Evolutionary conservation across 495 filamentous ascomycete species (phyloP).

Genomic region (Aspergillus cristatus): DNA sequence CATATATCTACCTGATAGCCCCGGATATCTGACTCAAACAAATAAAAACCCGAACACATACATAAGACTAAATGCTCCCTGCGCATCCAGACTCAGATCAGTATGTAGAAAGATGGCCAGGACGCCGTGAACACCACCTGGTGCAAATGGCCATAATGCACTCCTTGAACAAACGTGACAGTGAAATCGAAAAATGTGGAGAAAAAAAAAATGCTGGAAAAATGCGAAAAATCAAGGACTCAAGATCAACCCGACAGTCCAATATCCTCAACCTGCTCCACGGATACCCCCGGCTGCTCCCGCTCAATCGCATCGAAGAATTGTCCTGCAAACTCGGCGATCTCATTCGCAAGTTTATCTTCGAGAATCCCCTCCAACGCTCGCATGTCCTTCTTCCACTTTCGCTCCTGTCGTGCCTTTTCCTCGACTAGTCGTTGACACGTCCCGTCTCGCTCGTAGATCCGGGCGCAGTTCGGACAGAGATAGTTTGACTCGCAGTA

Average conservation of each 20-base stretch:
- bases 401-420: constrained; percentile 28
- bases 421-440: constrained; percentile 38
- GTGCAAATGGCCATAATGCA: too few species aligned
- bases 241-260: too few species aligned
- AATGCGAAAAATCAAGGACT: too few species aligned
- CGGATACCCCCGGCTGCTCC: not conserved
- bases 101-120: too few species aligned
- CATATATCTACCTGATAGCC: too few species aligned
- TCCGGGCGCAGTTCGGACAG: constrained; percentile 44
- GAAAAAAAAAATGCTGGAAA: too few species aligned
- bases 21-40: not conserved
- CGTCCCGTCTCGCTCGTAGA: constrained; percentile 29
- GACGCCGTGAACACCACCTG: too few species aligned
- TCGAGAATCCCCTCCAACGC: constrained; percentile 34
- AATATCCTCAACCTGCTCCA: not conserved
- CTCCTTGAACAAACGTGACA: too few species aligned
- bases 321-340: constrained; percentile 36
- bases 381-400: constrained; percentile 38
- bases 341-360: constrained; percentile 35
- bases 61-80: not conserved
- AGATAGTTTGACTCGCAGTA: constrained; percentile 45
- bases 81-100: not conserved
- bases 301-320: too few species aligned
- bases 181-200: too few species aligned
- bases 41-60: not conserved